Percentiles rank a stretch among this genome's conserved stretches.
Conservation (phyloP, 345 rosid species). For the Camelina sativa region DNA sequence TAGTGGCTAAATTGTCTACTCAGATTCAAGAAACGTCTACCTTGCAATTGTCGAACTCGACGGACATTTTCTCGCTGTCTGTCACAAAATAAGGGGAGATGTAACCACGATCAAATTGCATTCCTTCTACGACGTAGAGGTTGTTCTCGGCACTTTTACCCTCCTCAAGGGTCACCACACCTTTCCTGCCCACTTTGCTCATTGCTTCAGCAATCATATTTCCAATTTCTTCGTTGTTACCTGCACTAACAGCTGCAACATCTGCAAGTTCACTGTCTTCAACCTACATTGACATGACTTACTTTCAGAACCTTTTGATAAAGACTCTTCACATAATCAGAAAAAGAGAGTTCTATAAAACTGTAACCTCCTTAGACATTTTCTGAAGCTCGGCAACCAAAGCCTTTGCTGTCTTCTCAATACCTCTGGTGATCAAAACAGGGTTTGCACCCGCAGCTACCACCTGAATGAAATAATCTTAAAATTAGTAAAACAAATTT, state of each 20-base stretch:
- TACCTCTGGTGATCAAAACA: conserved; percentile 90
- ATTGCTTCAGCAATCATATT: conserved; percentile 98
- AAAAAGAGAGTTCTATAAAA: not conserved
- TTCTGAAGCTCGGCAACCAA: conserved; percentile 76
- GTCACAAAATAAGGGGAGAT: conserved; percentile 98
- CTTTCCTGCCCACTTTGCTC: conserved; percentile 96
- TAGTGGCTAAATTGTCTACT: not conserved
- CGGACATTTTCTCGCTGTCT: conserved; percentile 96
- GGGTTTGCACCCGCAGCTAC: conserved; percentile 99
- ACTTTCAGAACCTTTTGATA: not conserved
- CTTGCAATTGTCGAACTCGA: conserved; percentile 97
- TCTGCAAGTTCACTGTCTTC: conserved; percentile 99
- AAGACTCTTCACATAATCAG: not conserved
- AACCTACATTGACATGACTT: conserved; percentile 56
- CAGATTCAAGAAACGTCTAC: conserved; percentile 45
- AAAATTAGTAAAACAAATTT: not conserved
- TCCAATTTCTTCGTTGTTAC: conserved; percentile 92
- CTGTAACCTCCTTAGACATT: conserved; percentile 85
- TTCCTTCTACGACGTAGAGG: conserved; percentile 98
- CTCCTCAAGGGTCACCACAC: conserved; percentile 98
- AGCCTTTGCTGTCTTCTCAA: conserved; percentile 92
- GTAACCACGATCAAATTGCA: conserved; percentile 99
- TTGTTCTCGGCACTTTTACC: conserved; percentile 97
- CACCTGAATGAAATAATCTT: conserved; percentile 52
- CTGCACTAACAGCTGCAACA: conserved; percentile 99